Evolutionary conservation across 2,329 filamentous ascomycete species (phyloP).

Genomic region (Penicillium sp.): DNA sequence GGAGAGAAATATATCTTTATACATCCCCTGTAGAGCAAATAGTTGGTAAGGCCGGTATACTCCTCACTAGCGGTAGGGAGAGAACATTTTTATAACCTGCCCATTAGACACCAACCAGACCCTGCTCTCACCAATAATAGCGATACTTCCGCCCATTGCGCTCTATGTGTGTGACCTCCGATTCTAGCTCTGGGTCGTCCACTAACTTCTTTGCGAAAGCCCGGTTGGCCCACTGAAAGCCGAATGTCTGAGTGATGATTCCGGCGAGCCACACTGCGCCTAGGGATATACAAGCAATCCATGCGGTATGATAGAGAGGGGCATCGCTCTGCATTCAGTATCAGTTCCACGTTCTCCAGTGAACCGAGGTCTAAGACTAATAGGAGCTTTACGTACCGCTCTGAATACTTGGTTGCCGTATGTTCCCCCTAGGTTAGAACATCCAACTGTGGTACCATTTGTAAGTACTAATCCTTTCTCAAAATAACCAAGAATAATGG

Average conservation of each 20-base stretch:
- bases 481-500: too few relatives aligned
- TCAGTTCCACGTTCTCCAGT: neutral
- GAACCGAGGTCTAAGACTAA: neutral
- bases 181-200: neutral
- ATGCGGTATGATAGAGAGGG: neutral
- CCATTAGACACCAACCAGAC: accelerated
- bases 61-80: neutral
- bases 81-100: neutral
- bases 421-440: neutral
- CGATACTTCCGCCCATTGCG: neutral
- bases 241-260: neutral
- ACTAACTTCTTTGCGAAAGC: neutral
- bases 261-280: neutral
- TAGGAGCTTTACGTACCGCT: neutral
- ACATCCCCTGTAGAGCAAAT: too few relatives aligned
- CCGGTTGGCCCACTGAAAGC: neutral
- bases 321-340: neutral
- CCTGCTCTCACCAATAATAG: neutral
- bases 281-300: neutral
- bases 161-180: neutral
- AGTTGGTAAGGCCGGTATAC: too few relatives aligned
- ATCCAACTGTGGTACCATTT: neutral
- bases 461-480: neutral
- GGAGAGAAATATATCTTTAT: too few relatives aligned
- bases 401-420: neutral